Evolutionary conservation across 2,329 filamentous ascomycete genomes (phyloP).

Genomic region (Peltaster fructicola): DNA sequence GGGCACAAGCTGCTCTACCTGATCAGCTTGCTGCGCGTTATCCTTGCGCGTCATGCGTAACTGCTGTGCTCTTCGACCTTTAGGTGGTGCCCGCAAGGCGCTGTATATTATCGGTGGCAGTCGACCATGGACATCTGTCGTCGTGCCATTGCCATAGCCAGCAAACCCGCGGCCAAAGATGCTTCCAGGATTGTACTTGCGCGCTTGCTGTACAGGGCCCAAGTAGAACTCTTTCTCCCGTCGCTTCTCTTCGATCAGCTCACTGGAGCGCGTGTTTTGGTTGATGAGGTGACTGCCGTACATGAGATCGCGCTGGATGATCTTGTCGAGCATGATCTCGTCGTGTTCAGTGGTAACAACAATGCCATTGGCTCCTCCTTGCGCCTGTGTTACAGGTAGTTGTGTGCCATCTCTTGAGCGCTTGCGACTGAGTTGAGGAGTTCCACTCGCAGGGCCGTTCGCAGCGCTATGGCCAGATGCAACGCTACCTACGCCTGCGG

Average conservation of each 20-base stretch:
- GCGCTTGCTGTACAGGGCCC: conserved; percentile 43
- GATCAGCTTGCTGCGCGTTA: conserved; percentile 68
- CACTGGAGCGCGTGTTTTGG: conserved; percentile 23
- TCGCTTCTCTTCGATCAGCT: conserved; percentile 42
- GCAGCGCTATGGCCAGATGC: conserved; percentile 5
- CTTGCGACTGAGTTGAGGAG: conserved; percentile 33
- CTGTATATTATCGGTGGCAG: conserved; percentile 68
- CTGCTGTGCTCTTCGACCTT: conserved; percentile 55
- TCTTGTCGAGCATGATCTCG: conserved; percentile 39
- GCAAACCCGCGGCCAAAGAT: conserved; percentile 59
- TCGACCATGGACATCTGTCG: conserved; percentile 52
- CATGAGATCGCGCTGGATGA: conserved; percentile 45
- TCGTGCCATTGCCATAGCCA: conserved; percentile 76
- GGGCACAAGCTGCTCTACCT: conserved; percentile 79
- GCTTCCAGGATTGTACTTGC: conserved; percentile 37
- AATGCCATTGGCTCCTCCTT: conserved; percentile 2
- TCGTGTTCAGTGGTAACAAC: conserved; percentile 9
- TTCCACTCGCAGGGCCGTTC: conserved; percentile 25
- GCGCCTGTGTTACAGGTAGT: conserved; percentile 22
- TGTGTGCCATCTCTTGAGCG: conserved; percentile 42
- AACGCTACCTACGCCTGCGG: conserved; percentile 25
- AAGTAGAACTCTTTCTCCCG: conserved; percentile 52
- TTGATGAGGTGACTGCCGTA: conserved; percentile 37
- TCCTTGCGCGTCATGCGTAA: conserved; percentile 65
- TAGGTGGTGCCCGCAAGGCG: conserved; percentile 54